Evolutionary conservation across 2,329 filamentous ascomycete species (phyloP).

Genomic region (Pseudogymnoascus sp.): DNA sequence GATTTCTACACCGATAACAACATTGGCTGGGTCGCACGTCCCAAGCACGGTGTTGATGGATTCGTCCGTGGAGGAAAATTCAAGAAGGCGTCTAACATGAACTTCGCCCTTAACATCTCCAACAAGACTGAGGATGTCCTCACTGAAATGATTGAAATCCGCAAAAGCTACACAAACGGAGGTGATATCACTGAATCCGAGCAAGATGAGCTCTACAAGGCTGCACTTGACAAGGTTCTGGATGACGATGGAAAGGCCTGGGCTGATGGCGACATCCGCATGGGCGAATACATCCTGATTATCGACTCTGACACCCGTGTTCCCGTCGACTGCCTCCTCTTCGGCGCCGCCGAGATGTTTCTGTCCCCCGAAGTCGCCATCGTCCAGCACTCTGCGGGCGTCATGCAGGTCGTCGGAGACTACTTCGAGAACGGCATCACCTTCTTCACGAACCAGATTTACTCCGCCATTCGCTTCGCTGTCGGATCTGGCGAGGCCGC

Average conservation of each 20-base stretch:
- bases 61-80: conserved; percentile 54
- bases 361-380: conserved; percentile 61
- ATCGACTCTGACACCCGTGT: conserved; percentile 64
- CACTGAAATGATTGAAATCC: conserved; percentile 9
- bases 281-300: conserved; percentile 56
- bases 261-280: conserved; percentile 51
- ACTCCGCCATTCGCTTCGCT: conserved; percentile 61
- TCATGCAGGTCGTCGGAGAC: conserved; percentile 65
- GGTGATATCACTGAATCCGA: conserved; percentile 27
- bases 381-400: conserved; percentile 62
- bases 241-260: conserved; percentile 43
- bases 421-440: conserved; percentile 69
- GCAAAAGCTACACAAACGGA: conserved; percentile 1
- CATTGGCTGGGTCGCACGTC: conserved; percentile 47
- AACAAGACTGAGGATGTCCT: conserved; percentile 55
- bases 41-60: conserved; percentile 35
- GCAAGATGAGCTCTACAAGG: conserved; percentile 43
- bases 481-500: conserved; percentile 64
- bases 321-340: conserved; percentile 57
- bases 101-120: conserved; percentile 55
- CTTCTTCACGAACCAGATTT: conserved; percentile 72
- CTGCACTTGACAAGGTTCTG: conserved; percentile 40
- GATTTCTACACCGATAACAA: conserved; percentile 50
- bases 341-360: conserved; percentile 65
- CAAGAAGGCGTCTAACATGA: conserved; percentile 72